These are phyloP conservation scores for Echeveria elegans DNA, from an alignment of 164 flowering plant species.

Conservation along the genomic window DNA sequence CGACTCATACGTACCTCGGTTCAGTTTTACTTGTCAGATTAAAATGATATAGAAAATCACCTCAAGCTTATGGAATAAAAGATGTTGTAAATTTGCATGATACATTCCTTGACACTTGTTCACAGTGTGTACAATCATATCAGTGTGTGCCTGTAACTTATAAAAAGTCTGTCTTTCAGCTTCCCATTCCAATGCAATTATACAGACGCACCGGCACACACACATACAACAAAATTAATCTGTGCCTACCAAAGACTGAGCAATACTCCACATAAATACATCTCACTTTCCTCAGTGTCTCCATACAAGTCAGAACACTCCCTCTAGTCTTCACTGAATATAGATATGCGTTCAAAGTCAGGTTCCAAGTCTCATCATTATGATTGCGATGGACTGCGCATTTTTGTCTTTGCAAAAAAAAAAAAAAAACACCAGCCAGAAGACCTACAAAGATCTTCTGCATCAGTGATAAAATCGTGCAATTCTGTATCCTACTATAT, in stretches of 20 bases:
- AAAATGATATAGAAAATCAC: no score
- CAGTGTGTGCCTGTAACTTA: background rate
- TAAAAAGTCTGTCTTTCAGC: background rate
- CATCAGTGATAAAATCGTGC: background rate
- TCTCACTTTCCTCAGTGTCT: background rate
- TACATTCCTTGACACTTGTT: background rate
- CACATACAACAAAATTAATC: background rate
- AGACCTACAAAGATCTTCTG: background rate
- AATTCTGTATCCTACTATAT: background rate
- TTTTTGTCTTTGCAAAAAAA: constrained; percentile 5
- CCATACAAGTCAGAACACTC: no score
- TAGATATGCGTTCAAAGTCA: no score
- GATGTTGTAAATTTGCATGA: no score
- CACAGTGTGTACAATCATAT: no score
- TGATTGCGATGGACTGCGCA: background rate
- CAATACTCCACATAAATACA: background rate
- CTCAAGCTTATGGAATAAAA: no score
- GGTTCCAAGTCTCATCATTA: background rate
- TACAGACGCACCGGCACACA: background rate
- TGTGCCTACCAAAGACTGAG: background rate
- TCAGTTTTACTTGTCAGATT: no score
- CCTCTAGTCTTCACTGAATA: no score
- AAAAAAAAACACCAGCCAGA: constrained; percentile 10
- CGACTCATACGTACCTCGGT: no score
- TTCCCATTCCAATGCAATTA: background rate